Evolutionary conservation across 1,284 basidiomycete species (phyloP), one percentile per base, ranked within the genome.

Genomic region (Microbotryomycetes sp.): DNA sequence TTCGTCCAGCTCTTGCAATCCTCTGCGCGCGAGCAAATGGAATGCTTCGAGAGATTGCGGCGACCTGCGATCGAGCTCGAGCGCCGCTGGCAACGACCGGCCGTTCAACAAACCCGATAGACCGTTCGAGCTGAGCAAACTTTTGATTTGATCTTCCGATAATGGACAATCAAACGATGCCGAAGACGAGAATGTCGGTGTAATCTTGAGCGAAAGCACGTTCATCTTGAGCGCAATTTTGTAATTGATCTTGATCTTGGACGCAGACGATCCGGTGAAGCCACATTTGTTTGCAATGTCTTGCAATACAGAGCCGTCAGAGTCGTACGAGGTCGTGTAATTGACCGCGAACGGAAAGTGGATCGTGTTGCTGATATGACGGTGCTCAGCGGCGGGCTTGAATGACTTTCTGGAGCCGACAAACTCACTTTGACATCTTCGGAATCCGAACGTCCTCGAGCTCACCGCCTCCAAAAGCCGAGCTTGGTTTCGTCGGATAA

Each of bases 241-340:
- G 58, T 72, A 73, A 61, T 72, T 63, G 61, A 73, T 67, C 52
- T 61, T 70, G 53, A 73, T 57, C 41, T 69, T 61, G 52, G 45
- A 45, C 41, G 61, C 45, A 0, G 52, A 1, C 5, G 55, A 26
- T 26, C 69, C 68, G 11, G 68, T 54, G 59, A 72, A 72, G 4
- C 72, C 72, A 45, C 73, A 74, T 56, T 69, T 68, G 24, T 48
- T 64, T 41, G 69, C 70, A 35, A 74, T 71, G 59, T 73, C 72
- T 11, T 56, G 60, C 23, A 73, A 49, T 21, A 74, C 70, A 3
- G 57, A 56, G 47, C 64, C 57, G 59, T 70, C 60, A 11, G 67
- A 61, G 52, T 74, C 73, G 64, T 66, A 63, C 21, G 64, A 54
- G 15, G 65, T 65, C 23, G 66, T 71, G 52, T 71, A 71, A 50